Evolutionary conservation across 176 grass and related monocot species (phyloP).

Genomic region (Elymus sibiricus): DNA sequence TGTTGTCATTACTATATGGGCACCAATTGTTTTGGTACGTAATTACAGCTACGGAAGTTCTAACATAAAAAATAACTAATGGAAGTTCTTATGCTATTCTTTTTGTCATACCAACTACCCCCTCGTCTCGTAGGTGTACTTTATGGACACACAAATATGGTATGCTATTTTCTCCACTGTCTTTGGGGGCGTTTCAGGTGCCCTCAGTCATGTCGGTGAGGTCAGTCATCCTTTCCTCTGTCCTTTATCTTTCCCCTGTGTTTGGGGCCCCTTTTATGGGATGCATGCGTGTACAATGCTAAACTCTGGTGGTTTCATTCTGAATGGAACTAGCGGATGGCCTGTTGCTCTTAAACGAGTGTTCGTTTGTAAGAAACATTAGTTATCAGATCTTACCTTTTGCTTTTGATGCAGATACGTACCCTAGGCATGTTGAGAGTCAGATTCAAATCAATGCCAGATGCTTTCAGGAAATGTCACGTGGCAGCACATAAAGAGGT

Average conservation of each 20-base stretch:
- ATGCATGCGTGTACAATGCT: background rate
- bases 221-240: conserved; percentile 30
- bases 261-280: background rate
- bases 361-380: background rate
- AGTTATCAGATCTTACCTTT: conserved; percentile 21
- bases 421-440: conserved; percentile 70
- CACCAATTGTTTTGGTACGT: conserved; percentile 64
- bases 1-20: conserved; percentile 69
- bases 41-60: background rate
- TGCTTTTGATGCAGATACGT: conserved; percentile 53
- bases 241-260: background rate
- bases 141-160: conserved; percentile 87
- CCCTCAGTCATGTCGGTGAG: conserved; percentile 76
- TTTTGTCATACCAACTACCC: conserved; percentile 21
- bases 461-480: conserved; percentile 47
- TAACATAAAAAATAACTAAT: background rate
- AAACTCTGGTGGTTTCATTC: background rate
- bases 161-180: conserved; percentile 79
- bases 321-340: background rate
- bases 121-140: conserved; percentile 55
- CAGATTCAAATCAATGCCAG: conserved; percentile 67
- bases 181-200: conserved; percentile 63
- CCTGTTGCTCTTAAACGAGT: background rate
- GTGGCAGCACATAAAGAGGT: conserved; percentile 36
- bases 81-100: background rate